These are phyloP conservation scores for Panicum miliaceum DNA, from an alignment of 176 grass and related monocot genomes.

Conservation along the genomic window DNA sequence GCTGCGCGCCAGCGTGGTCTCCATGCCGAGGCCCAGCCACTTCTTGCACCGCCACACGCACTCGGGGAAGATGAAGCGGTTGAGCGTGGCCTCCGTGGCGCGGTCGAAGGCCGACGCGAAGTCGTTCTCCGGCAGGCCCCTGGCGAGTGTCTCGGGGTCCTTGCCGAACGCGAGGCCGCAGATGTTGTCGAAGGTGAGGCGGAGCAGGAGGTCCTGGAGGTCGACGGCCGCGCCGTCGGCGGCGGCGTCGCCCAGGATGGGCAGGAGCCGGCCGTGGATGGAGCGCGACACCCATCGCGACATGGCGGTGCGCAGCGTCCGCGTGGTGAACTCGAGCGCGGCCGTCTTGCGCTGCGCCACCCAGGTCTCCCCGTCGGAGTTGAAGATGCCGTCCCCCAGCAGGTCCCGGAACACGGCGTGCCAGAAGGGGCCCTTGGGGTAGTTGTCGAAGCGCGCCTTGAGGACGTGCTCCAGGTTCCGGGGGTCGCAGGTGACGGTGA, in stretches of 20 bases:
- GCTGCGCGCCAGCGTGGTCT: constrained; percentile 74
- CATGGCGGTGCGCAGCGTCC: constrained; percentile 90
- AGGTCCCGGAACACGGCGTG: constrained; percentile 90
- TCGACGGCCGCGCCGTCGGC: constrained; percentile 40
- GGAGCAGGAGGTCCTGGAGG: constrained; percentile 90
- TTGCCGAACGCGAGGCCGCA: constrained; percentile 91
- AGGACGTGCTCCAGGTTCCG: constrained; percentile 95
- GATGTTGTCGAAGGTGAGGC: constrained; percentile 98
- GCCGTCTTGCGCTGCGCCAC: constrained; percentile 91
- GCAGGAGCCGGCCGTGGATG: constrained; percentile 75
- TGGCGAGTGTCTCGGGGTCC: constrained; percentile 87
- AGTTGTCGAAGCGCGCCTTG: constrained; percentile 88
- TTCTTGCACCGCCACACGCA: constrained; percentile 88
- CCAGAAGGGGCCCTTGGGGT: constrained; percentile 96
- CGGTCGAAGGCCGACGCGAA: constrained; percentile 86
- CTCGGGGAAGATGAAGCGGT: constrained; percentile 94
- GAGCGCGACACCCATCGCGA: constrained; percentile 85
- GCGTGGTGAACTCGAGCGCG: constrained; percentile 93
- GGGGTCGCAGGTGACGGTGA: constrained; percentile 84
- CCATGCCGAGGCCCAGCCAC: constrained; percentile 79
- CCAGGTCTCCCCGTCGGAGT: constrained; percentile 94
- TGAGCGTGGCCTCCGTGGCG: constrained; percentile 90
- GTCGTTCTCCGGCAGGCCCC: constrained; percentile 76
- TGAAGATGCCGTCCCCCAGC: constrained; percentile 95
- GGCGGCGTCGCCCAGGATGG: constrained; percentile 64